Percentiles rank a stretch among this genome's conserved stretches.
phyloP scores from a whole-genome alignment of 768 basidiomycete genomes.

The Lactarius psammicola region DNA sequence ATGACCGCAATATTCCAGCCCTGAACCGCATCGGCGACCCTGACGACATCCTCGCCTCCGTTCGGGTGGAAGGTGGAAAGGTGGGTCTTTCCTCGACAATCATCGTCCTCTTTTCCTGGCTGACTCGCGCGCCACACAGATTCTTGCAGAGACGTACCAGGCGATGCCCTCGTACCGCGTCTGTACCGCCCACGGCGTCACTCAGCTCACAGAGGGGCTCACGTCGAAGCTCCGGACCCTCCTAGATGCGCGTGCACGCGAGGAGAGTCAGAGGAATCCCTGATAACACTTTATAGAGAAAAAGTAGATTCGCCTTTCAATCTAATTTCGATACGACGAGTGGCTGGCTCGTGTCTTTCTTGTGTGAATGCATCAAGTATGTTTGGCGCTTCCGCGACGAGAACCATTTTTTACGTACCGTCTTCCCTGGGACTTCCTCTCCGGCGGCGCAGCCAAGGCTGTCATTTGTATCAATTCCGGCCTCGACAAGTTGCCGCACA shows the following conservation, averaged over 20 bases:
- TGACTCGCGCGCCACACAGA: slow-evolving; percentile 39
- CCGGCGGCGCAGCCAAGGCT: too few relatives aligned
- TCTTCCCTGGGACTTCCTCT: too few relatives aligned
- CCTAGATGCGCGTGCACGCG: slow-evolving; percentile 38
- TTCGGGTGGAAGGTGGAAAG: slow-evolving; percentile 68
- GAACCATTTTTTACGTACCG: too few relatives aligned
- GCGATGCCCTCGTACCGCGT: slow-evolving; percentile 83
- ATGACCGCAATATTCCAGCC: slow-evolving; percentile 71
- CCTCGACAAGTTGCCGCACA: background rate
- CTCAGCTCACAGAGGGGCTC: slow-evolving; percentile 67
- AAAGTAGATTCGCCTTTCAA: background rate
- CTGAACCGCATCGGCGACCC: slow-evolving; percentile 76
- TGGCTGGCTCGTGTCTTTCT: background rate
- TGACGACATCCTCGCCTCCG: slow-evolving; percentile 79
- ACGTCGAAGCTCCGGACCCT: slow-evolving; percentile 45
- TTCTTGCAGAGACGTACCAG: slow-evolving; percentile 69
- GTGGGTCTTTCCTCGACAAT: slow-evolving; percentile 36
- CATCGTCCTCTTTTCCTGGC: background rate
- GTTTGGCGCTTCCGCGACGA: too few relatives aligned
- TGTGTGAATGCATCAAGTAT: too few relatives aligned
- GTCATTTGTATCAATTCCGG: background rate
- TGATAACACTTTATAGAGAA: background rate
- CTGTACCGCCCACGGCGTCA: slow-evolving; percentile 71
- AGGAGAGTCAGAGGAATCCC: slow-evolving; percentile 32
- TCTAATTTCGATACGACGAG: background rate